phyloP scores from a whole-genome alignment of 2,329 filamentous ascomycete genomes.

The Penicillium polonicum region DNA sequence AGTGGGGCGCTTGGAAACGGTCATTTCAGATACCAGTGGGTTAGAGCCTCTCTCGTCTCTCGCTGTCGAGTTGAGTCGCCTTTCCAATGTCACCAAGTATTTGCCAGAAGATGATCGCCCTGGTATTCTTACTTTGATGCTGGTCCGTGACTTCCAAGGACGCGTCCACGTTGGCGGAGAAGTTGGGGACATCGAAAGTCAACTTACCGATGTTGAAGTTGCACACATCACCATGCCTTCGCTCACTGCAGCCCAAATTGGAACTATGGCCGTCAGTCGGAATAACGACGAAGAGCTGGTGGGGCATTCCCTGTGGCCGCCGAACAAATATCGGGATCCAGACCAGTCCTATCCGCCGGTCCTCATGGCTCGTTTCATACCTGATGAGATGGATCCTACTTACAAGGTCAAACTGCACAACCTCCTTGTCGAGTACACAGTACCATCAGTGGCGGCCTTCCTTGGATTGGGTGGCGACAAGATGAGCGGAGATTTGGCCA shows the following conservation, averaged over 20 bases:
- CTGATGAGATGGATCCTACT: slow-evolving; percentile 89
- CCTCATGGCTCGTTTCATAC: slow-evolving; percentile 84
- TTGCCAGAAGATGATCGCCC: slow-evolving; percentile 93
- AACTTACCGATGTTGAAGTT: slow-evolving; percentile 64
- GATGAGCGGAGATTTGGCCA: slow-evolving; percentile 70
- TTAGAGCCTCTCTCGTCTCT: slow-evolving; percentile 68
- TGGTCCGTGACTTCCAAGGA: slow-evolving; percentile 63
- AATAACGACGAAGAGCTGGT: slow-evolving; percentile 71
- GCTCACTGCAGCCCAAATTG: slow-evolving; percentile 74
- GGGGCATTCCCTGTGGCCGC: slow-evolving; percentile 54
- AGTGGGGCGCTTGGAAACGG: slow-evolving; percentile 63
- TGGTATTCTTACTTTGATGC: slow-evolving; percentile 73
- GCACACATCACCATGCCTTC: slow-evolving; percentile 84
- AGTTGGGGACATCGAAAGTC: slow-evolving; percentile 63
- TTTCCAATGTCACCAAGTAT: slow-evolving; percentile 90
- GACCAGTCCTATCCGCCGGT: slow-evolving; percentile 52
- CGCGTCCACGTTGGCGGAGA: slow-evolving; percentile 64
- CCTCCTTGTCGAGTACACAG: slow-evolving; percentile 81
- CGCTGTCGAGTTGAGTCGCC: slow-evolving; percentile 73
- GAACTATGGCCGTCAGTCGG: slow-evolving; percentile 60
- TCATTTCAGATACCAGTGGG: slow-evolving; percentile 62
- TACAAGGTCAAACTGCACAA: slow-evolving; percentile 86
- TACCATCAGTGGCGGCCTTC: slow-evolving; percentile 77
- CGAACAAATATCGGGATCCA: slow-evolving; percentile 22
- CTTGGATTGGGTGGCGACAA: slow-evolving; percentile 67